Evolutionary conservation across 176 grass and related monocot genomes (phyloP).

Genomic region (Bromus sterilis): DNA sequence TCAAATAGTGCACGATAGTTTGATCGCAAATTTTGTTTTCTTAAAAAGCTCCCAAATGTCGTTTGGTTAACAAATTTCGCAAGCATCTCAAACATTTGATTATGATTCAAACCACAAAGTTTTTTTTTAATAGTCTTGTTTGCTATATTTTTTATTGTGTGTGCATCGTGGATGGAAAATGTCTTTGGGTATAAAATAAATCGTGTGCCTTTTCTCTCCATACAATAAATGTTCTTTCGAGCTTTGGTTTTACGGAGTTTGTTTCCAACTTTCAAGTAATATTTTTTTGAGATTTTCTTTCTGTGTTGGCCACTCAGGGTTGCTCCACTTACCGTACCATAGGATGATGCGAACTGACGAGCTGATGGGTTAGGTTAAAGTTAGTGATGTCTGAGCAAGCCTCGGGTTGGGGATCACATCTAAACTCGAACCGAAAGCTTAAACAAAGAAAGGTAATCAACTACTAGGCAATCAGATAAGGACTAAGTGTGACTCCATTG

Average conservation of each 20-base stretch:
- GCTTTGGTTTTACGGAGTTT: not conserved
- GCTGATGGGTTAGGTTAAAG: not conserved
- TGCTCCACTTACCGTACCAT: not conserved
- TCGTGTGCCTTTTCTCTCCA: not conserved
- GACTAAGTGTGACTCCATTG: slow-evolving; percentile 8
- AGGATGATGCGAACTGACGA: not conserved
- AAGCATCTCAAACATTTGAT: too few relatives aligned
- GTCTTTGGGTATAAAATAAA: too few relatives aligned
- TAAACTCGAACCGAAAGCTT: not conserved
- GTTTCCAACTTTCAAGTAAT: not conserved
- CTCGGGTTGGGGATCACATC: not conserved
- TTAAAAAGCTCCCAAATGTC: too few relatives aligned
- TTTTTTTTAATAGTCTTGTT: too few relatives aligned
- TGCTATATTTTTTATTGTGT: too few relatives aligned
- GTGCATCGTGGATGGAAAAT: too few relatives aligned
- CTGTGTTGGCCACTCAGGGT: not conserved
- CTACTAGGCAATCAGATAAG: slow-evolving; percentile 20
- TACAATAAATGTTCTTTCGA: not conserved
- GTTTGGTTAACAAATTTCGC: too few relatives aligned
- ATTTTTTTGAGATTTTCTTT: not conserved
- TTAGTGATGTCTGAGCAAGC: slow-evolving; percentile 36
- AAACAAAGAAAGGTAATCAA: slow-evolving; percentile 14
- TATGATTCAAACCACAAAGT: too few relatives aligned
- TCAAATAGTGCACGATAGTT: too few relatives aligned
- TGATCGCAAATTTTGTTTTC: too few relatives aligned